Base-by-base conservation (phyloP, 1,139 yeast genomes). In the Blastobotrys niveus region DNA sequence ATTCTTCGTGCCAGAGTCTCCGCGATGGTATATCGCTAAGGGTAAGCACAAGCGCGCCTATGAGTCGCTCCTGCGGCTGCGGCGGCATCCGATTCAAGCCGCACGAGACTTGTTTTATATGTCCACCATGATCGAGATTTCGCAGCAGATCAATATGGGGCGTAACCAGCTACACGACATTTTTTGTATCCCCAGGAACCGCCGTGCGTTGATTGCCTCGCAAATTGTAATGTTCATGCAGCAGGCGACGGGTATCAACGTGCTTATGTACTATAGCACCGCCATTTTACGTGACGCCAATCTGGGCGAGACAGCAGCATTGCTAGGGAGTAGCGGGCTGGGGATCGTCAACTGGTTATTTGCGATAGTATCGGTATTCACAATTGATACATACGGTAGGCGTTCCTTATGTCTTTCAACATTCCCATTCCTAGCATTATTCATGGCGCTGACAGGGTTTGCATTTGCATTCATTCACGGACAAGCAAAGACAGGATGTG, bases 231-330 rank as follows among this genome's bases (percentile, higher is more conserved):
- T 40, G 45, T 40, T 45, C 20, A 31, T 83, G 87, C 95, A 87
- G 68, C 95, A 87, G 63, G 83, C 87, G 69, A 86, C 95, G 66
- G 95, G 95, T 58, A 80, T 87, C 60, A 87, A 86, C 58, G 93
- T 85, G 44, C 85, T 87, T 65, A 93, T 95, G 17, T 60, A 59
- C 45, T 60, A 53, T 47, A 79, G 87, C 0, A 79, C 88, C 0
- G 72, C 83, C 10, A 85, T 86, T 51, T 86, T 86, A 64, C 65
- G 74, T 36, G 73, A 80, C 42, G 79, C 89, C 20, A 81, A 82
- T 31, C 82, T 82, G 62, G 65, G 76, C 25, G 77, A 73, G 48
- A 70, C 77, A 43, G 70, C 74, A 48, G 80, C 95, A 0, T 65
- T 86, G 58, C 65, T 82, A 53, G 94, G 94, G 0, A 83, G 94